Conservation (phyloP, 768 basidiomycete species). For the Infundibulicybe gibba region DNA sequence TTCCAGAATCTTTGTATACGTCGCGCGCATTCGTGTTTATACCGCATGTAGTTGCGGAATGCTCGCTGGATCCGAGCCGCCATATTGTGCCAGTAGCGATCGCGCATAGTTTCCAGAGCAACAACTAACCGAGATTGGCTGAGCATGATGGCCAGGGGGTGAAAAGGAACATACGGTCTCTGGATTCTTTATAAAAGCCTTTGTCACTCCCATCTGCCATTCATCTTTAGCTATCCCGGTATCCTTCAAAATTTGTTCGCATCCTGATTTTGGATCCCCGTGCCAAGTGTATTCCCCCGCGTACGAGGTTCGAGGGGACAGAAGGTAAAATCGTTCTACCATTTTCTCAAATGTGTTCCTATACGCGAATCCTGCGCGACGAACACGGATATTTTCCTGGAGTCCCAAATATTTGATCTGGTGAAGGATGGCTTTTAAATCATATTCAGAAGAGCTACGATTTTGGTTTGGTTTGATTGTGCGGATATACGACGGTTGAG, state of each 20-base stretch:
- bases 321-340: conserved; percentile 95
- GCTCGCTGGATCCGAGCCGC: conserved; percentile 94
- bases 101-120: conserved; percentile 97
- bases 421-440: conserved; percentile 92
- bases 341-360: conserved; percentile 98
- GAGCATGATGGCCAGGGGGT: background rate
- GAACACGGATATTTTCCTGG: conserved; percentile 97
- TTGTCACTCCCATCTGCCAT: conserved; percentile 99
- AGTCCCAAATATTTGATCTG: conserved; percentile 99
- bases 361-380: conserved; percentile 97
- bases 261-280: conserved; percentile 87
- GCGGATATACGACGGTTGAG: conserved; percentile 96
- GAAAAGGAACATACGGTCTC: conserved; percentile 68
- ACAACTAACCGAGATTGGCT: conserved; percentile 55
- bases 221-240: conserved; percentile 96
- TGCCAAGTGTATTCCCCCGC: conserved; percentile 98
- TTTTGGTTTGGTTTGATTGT: conserved; percentile 99
- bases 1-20: conserved; percentile 99
- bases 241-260: conserved; percentile 88
- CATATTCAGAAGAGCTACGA: conserved; percentile 87
- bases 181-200: conserved; percentile 99
- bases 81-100: conserved; percentile 99
- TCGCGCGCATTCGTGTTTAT: conserved; percentile 91
- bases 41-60: conserved; percentile 93
- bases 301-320: conserved; percentile 94